Percentiles rank a stretch among this genome's conserved stretches.
phyloP scores from a whole-genome alignment of 192 early-diverging fungal genomes.

The Backusella australiensis region DNA sequence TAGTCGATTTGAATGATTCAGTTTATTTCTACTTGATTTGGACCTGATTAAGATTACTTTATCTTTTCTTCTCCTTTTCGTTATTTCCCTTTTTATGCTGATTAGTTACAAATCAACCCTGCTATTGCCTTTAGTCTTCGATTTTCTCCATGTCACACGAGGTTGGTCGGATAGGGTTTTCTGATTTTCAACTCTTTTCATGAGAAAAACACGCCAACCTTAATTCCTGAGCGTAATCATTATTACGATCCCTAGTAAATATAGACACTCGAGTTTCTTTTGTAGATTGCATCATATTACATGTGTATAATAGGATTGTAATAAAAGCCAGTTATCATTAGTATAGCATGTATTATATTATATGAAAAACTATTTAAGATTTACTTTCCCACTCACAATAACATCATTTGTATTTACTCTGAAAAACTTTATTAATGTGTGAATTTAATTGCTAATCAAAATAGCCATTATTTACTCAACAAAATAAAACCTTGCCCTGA shows the following conservation, averaged over 20 bases:
- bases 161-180: background rate
- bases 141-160: background rate
- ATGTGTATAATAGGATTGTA: background rate
- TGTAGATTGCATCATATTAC: background rate
- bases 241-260: background rate
- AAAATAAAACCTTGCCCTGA: background rate
- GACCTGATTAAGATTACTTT: background rate
- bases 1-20: background rate
- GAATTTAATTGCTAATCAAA: conserved; percentile 7
- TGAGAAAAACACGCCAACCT: background rate
- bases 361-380: background rate
- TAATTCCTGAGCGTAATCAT: background rate
- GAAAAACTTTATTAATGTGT: background rate
- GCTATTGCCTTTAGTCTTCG: background rate
- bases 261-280: background rate
- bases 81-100: background rate
- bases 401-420: background rate
- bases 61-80: background rate
- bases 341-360: background rate
- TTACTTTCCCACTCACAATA: background rate
- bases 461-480: background rate
- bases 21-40: background rate
- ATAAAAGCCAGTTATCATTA: background rate
- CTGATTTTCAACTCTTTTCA: background rate
- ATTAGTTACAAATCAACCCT: background rate